Evolutionary conservation across 2,329 filamentous ascomycete species (phyloP).

Genomic region (Exophiala mesophila): DNA sequence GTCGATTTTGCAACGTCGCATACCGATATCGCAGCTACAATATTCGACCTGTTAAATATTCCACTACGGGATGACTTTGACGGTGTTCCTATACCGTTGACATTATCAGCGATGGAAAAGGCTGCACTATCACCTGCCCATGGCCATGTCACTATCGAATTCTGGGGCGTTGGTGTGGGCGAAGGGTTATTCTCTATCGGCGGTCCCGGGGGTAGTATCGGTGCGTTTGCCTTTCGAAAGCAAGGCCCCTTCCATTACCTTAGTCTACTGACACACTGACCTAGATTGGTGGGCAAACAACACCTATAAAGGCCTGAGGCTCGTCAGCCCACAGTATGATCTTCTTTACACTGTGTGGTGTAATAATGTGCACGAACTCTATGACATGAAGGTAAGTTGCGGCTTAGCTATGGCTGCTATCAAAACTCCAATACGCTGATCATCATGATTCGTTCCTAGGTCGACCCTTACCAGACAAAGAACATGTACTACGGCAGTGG

Average conservation of each 20-base stretch:
- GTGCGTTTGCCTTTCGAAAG: neutral
- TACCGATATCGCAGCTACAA: slow-evolving; percentile 59
- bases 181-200: slow-evolving; percentile 29
- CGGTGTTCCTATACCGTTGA: slow-evolving; percentile 48
- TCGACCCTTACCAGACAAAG: slow-evolving; percentile 34
- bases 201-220: neutral
- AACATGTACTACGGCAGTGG: slow-evolving; percentile 24
- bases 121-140: slow-evolving; percentile 21
- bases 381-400: slow-evolving; percentile 32
- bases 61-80: slow-evolving; percentile 50
- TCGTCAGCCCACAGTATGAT: slow-evolving; percentile 33
- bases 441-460: slow-evolving; percentile 19
- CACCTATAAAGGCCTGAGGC: slow-evolving; percentile 38
- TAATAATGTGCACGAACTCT: slow-evolving; percentile 38
- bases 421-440: neutral
- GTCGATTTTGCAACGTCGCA: slow-evolving; percentile 54
- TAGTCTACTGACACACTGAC: neutral
- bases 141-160: slow-evolving; percentile 57
- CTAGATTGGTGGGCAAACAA: slow-evolving; percentile 10
- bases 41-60: slow-evolving; percentile 37
- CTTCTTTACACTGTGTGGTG: slow-evolving; percentile 41
- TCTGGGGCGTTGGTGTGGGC: slow-evolving; percentile 43
- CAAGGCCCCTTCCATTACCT: neutral
- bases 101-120: slow-evolving; percentile 6
- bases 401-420: neutral